Base-by-base conservation (phyloP, 192 early-diverging fungal genomes). In the Podila epicladia region DNA sequence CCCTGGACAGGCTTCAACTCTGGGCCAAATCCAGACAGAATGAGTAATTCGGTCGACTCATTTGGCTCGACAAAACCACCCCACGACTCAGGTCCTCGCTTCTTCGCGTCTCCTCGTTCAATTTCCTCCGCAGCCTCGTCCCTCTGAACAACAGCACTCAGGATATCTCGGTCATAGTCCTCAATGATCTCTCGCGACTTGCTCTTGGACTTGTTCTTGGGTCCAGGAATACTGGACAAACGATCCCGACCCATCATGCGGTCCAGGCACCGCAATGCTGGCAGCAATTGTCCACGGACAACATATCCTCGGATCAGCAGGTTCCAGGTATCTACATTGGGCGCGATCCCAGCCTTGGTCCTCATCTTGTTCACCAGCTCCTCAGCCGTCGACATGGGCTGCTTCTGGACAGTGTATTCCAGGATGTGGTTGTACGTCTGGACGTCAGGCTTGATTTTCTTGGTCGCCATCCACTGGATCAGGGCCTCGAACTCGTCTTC, bases 351-450 rank as follows among this genome's bases (percentile, higher is more conserved):
- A 29, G 69, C 70, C 33, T 45, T 61, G 59, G 28, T 61, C 41
- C 48, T 37, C 76, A 79, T 79, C 60, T 51, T 63, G 8, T 58
- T n/a, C 24, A 79, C 38, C n/a, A 79, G 28, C 2, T 35, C 65
- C 49, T 79, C 76, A 13, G 70, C 76, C 0, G 70, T 51, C n/a
- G 60, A 59, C 76, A 79, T 79, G 26, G 69, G 26, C 2, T 67
- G 38, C n/a, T 50, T 58, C 20, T 38, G 69, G 53, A 72, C 26
- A 3, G 65, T 79, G 51, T 79, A 64, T 9, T 51, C 65, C 53
- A 79, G n/a, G 15, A 79, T 79, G 55, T 79, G 70, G 65, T 79
- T 79, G 32, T 79, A 79, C 3, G 76, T 79, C 0, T 19, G 26
- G 9, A 72, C 76, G 28, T 79, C 49, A 8, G 76, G 76, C 41